Percentiles rank a stretch among this genome's conserved stretches.
phyloP scores from a whole-genome alignment of 2,329 filamentous ascomycete species.

The Ramichloridium luteum region DNA sequence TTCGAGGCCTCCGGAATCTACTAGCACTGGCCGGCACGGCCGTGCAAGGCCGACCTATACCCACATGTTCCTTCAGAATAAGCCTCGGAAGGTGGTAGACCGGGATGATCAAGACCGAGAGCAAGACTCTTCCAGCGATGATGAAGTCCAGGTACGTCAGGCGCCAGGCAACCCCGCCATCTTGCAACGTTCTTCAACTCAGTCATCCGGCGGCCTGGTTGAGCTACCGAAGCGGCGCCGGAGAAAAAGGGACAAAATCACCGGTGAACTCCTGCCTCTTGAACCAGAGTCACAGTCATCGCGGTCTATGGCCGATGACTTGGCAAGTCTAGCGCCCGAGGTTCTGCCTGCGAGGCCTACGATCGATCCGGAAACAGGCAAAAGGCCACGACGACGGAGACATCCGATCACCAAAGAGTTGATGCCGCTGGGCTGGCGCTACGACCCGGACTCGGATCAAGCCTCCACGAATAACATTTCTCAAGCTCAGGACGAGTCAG shows the following conservation, averaged over 20 bases:
- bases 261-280: slow-evolving; percentile 19
- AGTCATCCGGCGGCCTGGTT: no score
- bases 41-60: slow-evolving; percentile 24
- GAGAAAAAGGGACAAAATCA: slow-evolving; percentile 21
- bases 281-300: slow-evolving; percentile 3
- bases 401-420: slow-evolving; percentile 22
- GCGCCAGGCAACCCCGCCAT: no score
- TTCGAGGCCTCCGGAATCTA: slow-evolving; percentile 1
- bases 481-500: background rate
- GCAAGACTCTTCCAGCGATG: no score
- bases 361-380: slow-evolving; percentile 4
- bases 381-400: slow-evolving; percentile 17
- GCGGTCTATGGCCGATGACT: no score
- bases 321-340: no score
- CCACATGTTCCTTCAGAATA: slow-evolving; percentile 14
- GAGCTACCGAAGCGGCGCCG: slow-evolving; percentile 14
- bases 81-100: slow-evolving; percentile 5
- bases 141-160: no score
- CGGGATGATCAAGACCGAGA: no score
- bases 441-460: slow-evolving; percentile 11
- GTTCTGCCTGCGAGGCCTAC: background rate
- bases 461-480: no score
- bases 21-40: slow-evolving; percentile 15
- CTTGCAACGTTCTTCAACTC: no score
- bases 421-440: slow-evolving; percentile 23